Percentiles rank a stretch among this genome's conserved stretches.
These are phyloP conservation scores for Neopestalotiopsis sp. DNA, from an alignment of 2,329 filamentous ascomycete species.

Conservation along the genomic window DNA sequence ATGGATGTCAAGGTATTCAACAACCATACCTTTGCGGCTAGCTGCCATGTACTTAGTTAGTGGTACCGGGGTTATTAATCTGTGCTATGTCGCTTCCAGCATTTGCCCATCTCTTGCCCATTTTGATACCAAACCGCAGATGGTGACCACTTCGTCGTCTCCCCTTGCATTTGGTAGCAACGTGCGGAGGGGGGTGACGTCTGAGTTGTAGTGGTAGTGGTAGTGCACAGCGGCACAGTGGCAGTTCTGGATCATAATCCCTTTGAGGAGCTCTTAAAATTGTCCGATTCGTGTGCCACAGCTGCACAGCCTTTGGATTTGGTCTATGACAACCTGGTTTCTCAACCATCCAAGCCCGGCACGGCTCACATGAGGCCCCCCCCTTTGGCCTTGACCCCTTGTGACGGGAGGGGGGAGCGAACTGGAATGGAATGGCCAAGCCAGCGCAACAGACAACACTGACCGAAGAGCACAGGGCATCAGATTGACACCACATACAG, in stretches of 20 bases:
- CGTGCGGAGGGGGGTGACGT: not conserved
- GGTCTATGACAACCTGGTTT: constrained; percentile 3
- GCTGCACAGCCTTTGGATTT: constrained; percentile 7
- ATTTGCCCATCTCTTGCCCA: not conserved
- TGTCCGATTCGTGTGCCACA: constrained; percentile 10
- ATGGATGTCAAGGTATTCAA: too few relatives aligned
- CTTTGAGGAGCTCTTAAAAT: not conserved
- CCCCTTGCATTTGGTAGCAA: not conserved
- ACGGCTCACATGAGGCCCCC: not conserved
- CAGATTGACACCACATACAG: too few relatives aligned
- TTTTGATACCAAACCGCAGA: not conserved
- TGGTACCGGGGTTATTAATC: not conserved
- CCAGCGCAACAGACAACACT: not conserved
- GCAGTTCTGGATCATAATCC: constrained; percentile 1
- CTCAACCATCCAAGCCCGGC: not conserved
- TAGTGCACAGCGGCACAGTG: not conserved
- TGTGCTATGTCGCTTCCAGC: not conserved
- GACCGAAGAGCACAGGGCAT: not conserved
- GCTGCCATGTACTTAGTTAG: not conserved
- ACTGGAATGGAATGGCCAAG: not conserved
- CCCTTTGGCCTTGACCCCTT: not conserved
- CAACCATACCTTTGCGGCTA: too few relatives aligned
- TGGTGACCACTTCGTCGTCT: not conserved
- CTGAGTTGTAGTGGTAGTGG: not conserved
- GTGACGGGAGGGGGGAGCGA: not conserved